These are phyloP conservation scores for Mycena floridula DNA, from an alignment of 768 basidiomycete species.

Conservation along the genomic window DNA sequence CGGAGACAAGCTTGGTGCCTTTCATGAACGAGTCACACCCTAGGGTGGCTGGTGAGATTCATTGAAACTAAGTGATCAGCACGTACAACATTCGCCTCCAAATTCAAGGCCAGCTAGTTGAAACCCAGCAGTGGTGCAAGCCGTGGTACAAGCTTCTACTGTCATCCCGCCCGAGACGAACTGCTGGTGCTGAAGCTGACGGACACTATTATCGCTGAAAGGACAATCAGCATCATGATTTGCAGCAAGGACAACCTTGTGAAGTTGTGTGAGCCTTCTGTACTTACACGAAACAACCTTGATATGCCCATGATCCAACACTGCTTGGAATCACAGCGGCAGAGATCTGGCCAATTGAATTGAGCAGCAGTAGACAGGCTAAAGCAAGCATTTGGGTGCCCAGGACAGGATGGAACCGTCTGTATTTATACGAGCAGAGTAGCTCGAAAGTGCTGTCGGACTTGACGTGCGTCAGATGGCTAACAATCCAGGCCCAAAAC, in stretches of 20 bases:
- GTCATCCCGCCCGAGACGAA: constrained; percentile 17
- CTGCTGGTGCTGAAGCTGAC: not conserved
- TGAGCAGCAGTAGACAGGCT: not conserved
- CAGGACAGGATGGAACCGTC: not conserved
- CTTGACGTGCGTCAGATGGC: not conserved
- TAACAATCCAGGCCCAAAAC: not conserved
- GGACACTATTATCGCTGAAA: not conserved
- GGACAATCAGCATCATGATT: not conserved
- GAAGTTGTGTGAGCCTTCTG: not conserved
- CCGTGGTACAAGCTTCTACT: constrained; percentile 21
- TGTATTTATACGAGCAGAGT: not conserved
- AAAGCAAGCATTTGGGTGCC: not conserved
- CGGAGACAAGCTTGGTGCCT: constrained; percentile 3
- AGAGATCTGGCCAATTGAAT: not conserved
- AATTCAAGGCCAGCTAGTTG: constrained; percentile 21
- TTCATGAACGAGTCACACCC: constrained; percentile 17
- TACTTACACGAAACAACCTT: not conserved
- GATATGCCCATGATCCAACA: not conserved
- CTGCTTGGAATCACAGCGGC: not conserved
- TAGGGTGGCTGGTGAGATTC: not conserved
- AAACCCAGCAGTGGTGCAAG: constrained; percentile 19
- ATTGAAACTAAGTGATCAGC: not conserved
- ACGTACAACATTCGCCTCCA: constrained; percentile 22
- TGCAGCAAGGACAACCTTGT: not conserved
- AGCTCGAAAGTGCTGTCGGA: not conserved